Base-by-base conservation (phyloP, 495 filamentous ascomycete species). In the Neurospora sublineolata region DNA sequence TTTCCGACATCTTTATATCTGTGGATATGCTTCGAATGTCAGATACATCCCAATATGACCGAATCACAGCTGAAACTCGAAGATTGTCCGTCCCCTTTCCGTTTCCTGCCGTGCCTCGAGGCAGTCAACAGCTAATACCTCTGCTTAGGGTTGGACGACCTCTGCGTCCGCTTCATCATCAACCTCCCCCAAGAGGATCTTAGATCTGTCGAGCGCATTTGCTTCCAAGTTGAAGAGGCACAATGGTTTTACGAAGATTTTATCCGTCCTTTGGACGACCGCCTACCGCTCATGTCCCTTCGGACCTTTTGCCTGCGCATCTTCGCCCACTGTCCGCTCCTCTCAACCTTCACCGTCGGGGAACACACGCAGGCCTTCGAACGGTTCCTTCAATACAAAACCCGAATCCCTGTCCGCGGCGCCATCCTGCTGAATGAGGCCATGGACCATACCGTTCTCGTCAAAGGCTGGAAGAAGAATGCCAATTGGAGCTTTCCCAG, bases 221-320 rank as follows among this genome's bases (percentile, higher is more conserved):
- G 94, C 81, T 99, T 99, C 80, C 94, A 97, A 83, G 91, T 99
- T 70, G 95, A 99, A 81, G 96, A 97, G 78, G 95, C 95, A 77
- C 95, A 99, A 91, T 99, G 95, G 95, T 98, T 94, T 81, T 99
- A 97, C 89, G 96, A 98, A 82, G 95, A 99, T 81, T 99, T 98
- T 78, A 92, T 99, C 80, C 92, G 96, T 41, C 94, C 93, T 38
- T 83, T 94, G 70, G 93, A 97, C 77, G 93, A 93, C 10, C 85
- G 85, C 39, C 83, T 98, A 4, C 96, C 96, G 8, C 93, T 91
- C 2, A 88, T 98, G 80, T 89, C 89, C 41, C 87, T 98, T 11
- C 89, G 91, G 67, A 87, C 83, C 37, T 99, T 99, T 80, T 92
- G 90, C 72, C 82, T 93, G 46, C 89, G 90, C 74, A 95, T 98